Base-by-base conservation (phyloP, 805 yeast genomes). In the Danielozyma ontarioensis region DNA sequence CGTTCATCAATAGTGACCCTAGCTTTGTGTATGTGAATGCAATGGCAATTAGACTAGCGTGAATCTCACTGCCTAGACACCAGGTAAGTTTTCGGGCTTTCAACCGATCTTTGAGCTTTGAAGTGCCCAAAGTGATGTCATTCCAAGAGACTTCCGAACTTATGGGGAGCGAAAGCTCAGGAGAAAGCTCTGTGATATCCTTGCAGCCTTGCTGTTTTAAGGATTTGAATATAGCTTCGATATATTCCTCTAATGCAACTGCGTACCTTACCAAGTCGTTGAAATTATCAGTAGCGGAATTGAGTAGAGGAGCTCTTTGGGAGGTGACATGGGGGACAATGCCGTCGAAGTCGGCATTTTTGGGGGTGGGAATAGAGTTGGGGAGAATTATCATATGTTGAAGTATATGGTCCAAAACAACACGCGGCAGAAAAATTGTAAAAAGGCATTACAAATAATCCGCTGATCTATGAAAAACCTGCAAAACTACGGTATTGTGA, bases 401-500 rank as follows among this genome's bases (percentile, higher is more conserved):
- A 14, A 11, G 21, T 13, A 11, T 13, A 7, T 5, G 14, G 16
- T n/a, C 18, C 31, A 11, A 16, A 21, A 12, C 17, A 19, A 16
- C 21, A 10, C 32, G 12, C 8, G 16, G 11, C 10, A 7, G 6
- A 4, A 22, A 31, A 29, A 18, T 5, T 15, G 27, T 11, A 5
- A 18, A 17, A 11, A 13, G 31, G 7, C 13, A 11, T 10, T 5
- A 26, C 14, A n/a, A 14, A 8, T 10, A 26, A 26, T 10, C 8
- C n/a, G 18, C 6, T 28, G 17, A 17, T 28, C 17, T 11, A 27
- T 31, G 33, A 32, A 22, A 25, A 21, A 28, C 8, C 44, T 48
- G 12, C 34, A 47, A 39, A 58, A 68, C 32, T 89, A 85, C 64
- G 97, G 96, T 17, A 80, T 93, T 19, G 94, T 90, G 12, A 73